These are phyloP conservation scores for Penicillium freii DNA, from an alignment of 2,329 filamentous ascomycete genomes.

Conservation along the genomic window DNA sequence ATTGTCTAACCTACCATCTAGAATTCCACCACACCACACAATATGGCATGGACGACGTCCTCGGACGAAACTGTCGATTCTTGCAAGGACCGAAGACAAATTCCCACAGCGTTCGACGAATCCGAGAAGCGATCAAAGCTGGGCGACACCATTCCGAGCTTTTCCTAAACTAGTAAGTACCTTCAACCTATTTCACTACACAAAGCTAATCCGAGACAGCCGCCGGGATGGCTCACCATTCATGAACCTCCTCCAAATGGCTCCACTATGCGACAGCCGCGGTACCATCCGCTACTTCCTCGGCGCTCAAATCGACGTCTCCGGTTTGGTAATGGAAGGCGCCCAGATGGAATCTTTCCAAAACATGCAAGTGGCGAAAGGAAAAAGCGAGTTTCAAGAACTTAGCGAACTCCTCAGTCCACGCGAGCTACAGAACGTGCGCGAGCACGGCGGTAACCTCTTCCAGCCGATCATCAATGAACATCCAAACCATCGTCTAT, in stretches of 20 bases:
- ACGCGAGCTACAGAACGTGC: constrained; percentile 63
- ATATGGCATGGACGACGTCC: constrained; percentile 68
- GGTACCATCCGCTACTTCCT: constrained; percentile 68
- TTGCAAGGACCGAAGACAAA: constrained; percentile 73
- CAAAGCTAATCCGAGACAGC: constrained; percentile 33
- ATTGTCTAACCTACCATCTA: constrained; percentile 28
- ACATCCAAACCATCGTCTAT: constrained; percentile 12
- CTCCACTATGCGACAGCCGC: constrained; percentile 66
- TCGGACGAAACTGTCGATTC: constrained; percentile 76
- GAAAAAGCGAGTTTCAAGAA: constrained; percentile 61
- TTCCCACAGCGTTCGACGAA: constrained; percentile 58
- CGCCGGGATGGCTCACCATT: constrained; percentile 72
- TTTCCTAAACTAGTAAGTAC: constrained; percentile 67
- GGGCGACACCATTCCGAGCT: constrained; percentile 72
- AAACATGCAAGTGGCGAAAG: constrained; percentile 40
- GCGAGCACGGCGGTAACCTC: constrained; percentile 58
- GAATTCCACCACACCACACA: constrained; percentile 73
- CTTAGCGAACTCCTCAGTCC: constrained; percentile 69
- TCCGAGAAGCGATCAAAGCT: constrained; percentile 60
- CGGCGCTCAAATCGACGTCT: constrained; percentile 70
- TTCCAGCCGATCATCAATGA: constrained; percentile 26
- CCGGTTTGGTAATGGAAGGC: constrained; percentile 64
- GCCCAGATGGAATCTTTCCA: constrained; percentile 63
- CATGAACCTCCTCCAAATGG: constrained; percentile 71
- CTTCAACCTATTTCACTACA: neutral